Base-by-base conservation (phyloP, 345 rosid genomes). In the Odontarrhena argentea region DNA sequence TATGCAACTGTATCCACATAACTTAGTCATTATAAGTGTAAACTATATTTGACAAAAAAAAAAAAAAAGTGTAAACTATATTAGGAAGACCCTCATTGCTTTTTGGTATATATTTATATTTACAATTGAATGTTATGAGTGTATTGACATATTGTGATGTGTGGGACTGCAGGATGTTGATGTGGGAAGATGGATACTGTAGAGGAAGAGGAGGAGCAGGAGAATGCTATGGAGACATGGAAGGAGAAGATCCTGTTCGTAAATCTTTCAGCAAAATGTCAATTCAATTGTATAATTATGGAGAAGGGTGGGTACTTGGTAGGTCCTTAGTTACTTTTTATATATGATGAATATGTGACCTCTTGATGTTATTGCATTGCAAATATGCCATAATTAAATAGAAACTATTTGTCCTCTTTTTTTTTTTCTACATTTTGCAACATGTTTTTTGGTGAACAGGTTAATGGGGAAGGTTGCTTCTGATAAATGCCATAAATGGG, bases 281-380 rank as follows among this genome's bases (percentile, higher is more conserved):
- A 55, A 93, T 93, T 73, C 98, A 93, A 80, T 77, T 93, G 79
- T 93, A 93, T 85, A 93, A 93, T 80, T 93, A 93, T 82, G 98
- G 98, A 85, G 98, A 93, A 93, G 98, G 98, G 98, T 93, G 98
- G 98, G 98, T 93, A 80, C 85, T 92, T 78, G 97, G 98, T 93
- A 86, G 86, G 94, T 89, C 83, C 56, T 79, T 68, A 74, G 3
- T 40, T 80, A 69, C 48, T 70, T 65, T 45, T 37, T 13, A 37
- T 63, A 60, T 60, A 54, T 51, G 54, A 64, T 8, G 22, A 9
- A 42, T 36, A 32, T 52, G 45, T 46, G 1, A 58, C 52, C 58
- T 30, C 50, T 26, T 37, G 30, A 32, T 12, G 36, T 47, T 28
- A 40, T 38, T 32, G 36, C 36, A 6, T 52, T 32, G 37, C 38